phyloP scores from a whole-genome alignment of 306 rosid species.

The Cucumis melo region DNA sequence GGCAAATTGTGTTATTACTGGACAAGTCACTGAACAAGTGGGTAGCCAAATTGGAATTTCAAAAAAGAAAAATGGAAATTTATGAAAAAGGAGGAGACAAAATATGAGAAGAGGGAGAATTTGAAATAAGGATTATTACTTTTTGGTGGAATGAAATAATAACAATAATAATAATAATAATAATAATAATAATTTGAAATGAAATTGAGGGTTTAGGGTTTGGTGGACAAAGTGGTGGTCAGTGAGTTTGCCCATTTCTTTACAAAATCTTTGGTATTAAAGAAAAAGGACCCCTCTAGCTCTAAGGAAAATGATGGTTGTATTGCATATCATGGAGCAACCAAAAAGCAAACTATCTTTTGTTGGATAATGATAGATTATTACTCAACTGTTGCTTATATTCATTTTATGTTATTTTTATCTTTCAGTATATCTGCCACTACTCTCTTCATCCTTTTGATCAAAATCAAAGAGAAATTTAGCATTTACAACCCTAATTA shows the following conservation, averaged over 20 bases:
- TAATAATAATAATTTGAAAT: too few relatives aligned
- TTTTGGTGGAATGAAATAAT: not conserved
- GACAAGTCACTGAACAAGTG: not conserved
- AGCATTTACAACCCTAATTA: too few relatives aligned
- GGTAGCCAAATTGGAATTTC: not conserved
- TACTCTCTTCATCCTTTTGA: not conserved
- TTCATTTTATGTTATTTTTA: not conserved
- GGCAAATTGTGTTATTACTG: not conserved
- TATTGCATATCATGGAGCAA: not conserved
- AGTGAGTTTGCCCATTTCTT: conserved; percentile 7
- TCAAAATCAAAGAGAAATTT: too few relatives aligned
- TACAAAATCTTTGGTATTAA: not conserved
- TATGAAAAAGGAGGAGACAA: too few relatives aligned
- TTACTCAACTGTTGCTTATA: not conserved
- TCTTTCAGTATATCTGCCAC: not conserved
- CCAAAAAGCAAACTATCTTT: not conserved
- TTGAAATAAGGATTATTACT: not conserved
- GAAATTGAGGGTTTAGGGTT: not conserved
- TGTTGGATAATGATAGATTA: not conserved
- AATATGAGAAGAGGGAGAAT: not conserved
- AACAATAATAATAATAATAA: too few relatives aligned
- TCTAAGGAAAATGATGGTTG: not conserved
- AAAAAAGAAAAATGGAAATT: too few relatives aligned
- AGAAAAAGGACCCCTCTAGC: not conserved
- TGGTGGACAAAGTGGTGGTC: conserved; percentile 7